Conservation (phyloP, 371 early-diverging fungal species). For the Actinomucor elegans region DNA sequence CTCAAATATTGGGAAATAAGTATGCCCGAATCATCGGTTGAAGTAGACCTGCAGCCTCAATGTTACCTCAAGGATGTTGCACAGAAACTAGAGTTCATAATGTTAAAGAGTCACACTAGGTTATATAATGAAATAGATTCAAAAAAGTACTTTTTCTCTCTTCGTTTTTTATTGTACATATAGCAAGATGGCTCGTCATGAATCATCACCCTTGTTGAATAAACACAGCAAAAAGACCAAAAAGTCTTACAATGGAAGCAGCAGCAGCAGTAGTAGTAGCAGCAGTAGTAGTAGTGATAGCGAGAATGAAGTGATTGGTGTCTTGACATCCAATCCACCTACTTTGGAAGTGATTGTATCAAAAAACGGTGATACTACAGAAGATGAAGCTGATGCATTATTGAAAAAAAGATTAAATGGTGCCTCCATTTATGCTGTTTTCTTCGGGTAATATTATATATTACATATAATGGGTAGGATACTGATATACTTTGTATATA, state of each 20-base stretch:
- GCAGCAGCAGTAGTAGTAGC: conserved; percentile 1
- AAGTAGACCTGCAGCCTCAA: no score
- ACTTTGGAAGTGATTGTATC: conserved; percentile 9
- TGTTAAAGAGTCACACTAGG: not conserved
- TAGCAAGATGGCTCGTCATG: conserved; percentile 19
- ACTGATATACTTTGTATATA: conserved; percentile 8
- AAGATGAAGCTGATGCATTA: conserved; percentile 23
- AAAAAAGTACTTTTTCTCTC: not conserved
- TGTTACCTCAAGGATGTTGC: no score
- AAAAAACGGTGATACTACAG: not conserved
- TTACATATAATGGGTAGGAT: no score
- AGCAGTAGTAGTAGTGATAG: conserved; percentile 5
- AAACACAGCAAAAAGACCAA: no score
- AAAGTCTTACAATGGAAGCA: not conserved
- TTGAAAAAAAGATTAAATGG: conserved; percentile 38
- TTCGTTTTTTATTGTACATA: not conserved
- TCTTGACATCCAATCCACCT: conserved; percentile 30
- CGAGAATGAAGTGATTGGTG: conserved; percentile 27
- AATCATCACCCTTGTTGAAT: conserved; percentile 33
- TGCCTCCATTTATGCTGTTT: conserved; percentile 33
- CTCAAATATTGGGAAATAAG: no score
- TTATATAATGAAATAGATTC: not conserved
- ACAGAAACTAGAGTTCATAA: no score
- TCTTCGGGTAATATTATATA: conserved; percentile 27
- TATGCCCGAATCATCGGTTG: conserved; percentile 3